Base-by-base conservation (phyloP, 306 rosid genomes). In the Castanea crenata region DNA sequence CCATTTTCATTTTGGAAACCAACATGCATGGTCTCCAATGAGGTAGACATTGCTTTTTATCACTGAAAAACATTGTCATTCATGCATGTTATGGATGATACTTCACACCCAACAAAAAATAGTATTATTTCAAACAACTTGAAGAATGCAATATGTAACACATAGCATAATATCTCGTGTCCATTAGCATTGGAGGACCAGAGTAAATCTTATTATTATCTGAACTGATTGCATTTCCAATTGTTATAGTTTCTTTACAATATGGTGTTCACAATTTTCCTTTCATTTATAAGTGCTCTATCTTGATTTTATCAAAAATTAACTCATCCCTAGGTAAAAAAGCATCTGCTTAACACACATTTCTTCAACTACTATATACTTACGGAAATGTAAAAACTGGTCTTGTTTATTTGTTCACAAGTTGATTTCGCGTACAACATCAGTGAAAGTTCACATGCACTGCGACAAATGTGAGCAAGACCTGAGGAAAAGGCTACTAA, bases 381-480 rank as follows among this genome's bases (percentile, higher is more conserved):
- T 21, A 21, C 21, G 13, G 5, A 52, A 16, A 29, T 71, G 19
- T 18, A 35, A 55, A 11, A 55, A 75, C 44, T 79, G 49, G 70
- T 52, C 27, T 11, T 77, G 18, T 83, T 69, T 64, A 5, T 80
- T 59, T 82, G 72, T 55, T 81, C 76, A 81, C 3, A 76, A 90
- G 97, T 81, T 85, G 73, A 82, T 81, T 71, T 35, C 86, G 14
- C 83, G 93, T 69, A 94, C 87, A 55, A 87, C 82, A 71, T 16
- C 75, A 23, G 89, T 71, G 86, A 94, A 92, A 86, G 90, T 89
- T 79, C 74, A 86, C 84, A 86, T 94, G 93, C 99, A 94, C 72
- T 94, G 97, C 75, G 75, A 80, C 72, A 84, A 94, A 86, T 94
- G 98, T 73, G 97, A 88, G 85, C 83, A 86, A 75, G 98, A 94